A percentile compares a stretch with the other conserved stretches of the same genome.
phyloP scores from a whole-genome alignment of 2,329 filamentous ascomycete species.

The Cladosporium phlei region DNA sequence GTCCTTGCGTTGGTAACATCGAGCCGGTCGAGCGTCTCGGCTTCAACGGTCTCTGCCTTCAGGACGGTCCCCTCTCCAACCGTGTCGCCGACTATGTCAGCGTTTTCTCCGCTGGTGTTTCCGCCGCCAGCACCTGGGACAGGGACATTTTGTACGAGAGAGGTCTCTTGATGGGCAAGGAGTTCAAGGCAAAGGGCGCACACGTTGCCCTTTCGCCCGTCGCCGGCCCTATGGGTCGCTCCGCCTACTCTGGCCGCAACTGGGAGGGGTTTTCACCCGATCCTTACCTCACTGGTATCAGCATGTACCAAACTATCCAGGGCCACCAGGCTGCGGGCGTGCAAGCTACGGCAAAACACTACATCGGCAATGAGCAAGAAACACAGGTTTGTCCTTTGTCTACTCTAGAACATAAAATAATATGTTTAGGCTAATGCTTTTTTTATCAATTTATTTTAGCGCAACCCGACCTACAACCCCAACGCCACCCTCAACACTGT shows the following conservation, averaged over 20 bases:
- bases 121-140: constrained; percentile 81
- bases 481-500: constrained; percentile 14
- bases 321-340: constrained; percentile 43
- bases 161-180: constrained; percentile 31
- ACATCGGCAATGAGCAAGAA: constrained; percentile 15
- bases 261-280: constrained; percentile 63
- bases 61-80: constrained; percentile 62
- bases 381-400: no score
- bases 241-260: constrained; percentile 15
- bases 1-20: constrained; percentile 34
- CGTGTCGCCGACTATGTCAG: constrained; percentile 34
- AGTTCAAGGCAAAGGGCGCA: constrained; percentile 34
- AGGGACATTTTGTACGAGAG: constrained; percentile 53
- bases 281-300: constrained; percentile 54
- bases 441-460: no score
- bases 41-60: constrained; percentile 58
- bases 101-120: constrained; percentile 79
- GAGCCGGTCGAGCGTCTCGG: constrained; percentile 27
- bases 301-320: constrained; percentile 46
- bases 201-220: constrained; percentile 49
- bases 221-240: constrained; percentile 32
- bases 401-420: no score
- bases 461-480: neutral
- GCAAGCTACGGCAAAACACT: constrained; percentile 21
- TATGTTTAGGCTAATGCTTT: no score